Percentiles rank a stretch among this genome's conserved stretches.
Conservation (phyloP, 176 grass and related monocot species). For the Calamus simplicifolius region DNA sequence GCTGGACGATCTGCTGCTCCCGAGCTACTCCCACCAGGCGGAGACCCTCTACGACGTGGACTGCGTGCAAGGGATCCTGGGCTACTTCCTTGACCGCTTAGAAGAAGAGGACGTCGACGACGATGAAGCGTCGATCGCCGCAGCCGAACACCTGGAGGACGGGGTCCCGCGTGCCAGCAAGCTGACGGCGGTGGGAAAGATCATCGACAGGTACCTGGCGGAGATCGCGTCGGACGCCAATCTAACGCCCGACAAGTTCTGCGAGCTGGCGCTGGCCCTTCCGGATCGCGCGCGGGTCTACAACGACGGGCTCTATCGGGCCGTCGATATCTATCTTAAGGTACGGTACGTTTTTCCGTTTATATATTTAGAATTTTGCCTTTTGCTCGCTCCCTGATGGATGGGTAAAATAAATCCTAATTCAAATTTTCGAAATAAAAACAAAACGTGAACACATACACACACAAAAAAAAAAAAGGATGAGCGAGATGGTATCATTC, state of each 20-base stretch:
- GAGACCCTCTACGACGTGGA: slow-evolving; percentile 91
- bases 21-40: slow-evolving; percentile 53
- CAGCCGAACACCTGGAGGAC: slow-evolving; percentile 20
- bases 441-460: too few species aligned
- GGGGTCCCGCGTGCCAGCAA: slow-evolving; percentile 13
- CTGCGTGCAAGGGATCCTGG: slow-evolving; percentile 61
- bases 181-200: slow-evolving; percentile 66
- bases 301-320: slow-evolving; percentile 82
- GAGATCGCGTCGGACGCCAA: slow-evolving; percentile 78
- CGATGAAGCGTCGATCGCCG: neutral
- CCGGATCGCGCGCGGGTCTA: slow-evolving; percentile 69
- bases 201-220: slow-evolving; percentile 75
- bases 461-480: too few species aligned
- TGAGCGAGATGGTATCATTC: too few species aligned
- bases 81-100: slow-evolving; percentile 39
- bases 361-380: too few species aligned
- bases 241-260: slow-evolving; percentile 68
- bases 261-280: slow-evolving; percentile 50
- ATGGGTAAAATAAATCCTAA: too few species aligned
- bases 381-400: too few species aligned
- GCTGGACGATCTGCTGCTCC: slow-evolving; percentile 77
- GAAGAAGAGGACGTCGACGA: neutral
- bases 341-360: slow-evolving; percentile 10
- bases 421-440: too few species aligned
- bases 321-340: slow-evolving; percentile 84